Conservation (phyloP, 257 asterid species). For the Nicotiana sylvestris region DNA sequence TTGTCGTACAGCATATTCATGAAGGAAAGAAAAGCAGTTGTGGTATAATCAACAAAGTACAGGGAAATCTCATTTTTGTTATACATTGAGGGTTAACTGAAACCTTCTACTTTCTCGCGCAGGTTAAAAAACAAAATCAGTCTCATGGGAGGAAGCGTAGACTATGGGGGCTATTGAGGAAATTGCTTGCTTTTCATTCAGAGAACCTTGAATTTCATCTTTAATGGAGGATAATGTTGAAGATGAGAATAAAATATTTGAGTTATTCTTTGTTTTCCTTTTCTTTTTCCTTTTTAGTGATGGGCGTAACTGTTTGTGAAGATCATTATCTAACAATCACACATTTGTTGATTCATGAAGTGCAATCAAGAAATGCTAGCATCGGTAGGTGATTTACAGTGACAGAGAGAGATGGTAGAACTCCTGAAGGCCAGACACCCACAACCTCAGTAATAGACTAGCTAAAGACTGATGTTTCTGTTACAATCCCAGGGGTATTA, state of each 20-base stretch:
- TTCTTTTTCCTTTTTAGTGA: neutral
- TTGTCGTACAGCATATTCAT: neutral
- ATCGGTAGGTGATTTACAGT: neutral
- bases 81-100: neutral
- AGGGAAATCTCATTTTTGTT: neutral
- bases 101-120: neutral
- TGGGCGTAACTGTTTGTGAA: neutral
- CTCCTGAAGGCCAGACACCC: neutral
- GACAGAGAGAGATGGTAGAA: neutral
- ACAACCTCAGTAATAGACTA: neutral
- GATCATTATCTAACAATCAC: neutral
- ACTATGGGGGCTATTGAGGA: neutral
- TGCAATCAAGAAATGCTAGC: conserved; percentile 4
- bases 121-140: conserved; percentile 5
- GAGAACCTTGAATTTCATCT: neutral
- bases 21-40: neutral
- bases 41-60: neutral
- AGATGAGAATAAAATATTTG: neutral
- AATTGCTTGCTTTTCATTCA: neutral
- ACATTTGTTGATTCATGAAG: neutral
- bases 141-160: neutral
- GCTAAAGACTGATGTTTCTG: neutral
- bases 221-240: neutral
- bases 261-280: neutral
- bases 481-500: neutral